These are phyloP conservation scores for Calocybe gangraenosa DNA, from an alignment of 768 basidiomycete species.

Conservation along the genomic window DNA sequence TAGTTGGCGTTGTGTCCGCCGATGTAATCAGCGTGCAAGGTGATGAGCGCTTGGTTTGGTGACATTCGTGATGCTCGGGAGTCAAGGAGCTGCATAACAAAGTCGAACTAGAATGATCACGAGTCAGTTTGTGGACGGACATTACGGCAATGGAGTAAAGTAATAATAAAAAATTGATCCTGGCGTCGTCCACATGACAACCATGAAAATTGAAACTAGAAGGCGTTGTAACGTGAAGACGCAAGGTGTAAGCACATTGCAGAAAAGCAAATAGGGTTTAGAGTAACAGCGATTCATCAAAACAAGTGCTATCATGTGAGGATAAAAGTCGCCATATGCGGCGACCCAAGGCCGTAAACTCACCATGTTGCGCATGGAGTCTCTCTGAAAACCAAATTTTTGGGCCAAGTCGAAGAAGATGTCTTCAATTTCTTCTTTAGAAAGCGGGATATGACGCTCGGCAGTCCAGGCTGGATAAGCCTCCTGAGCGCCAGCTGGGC, in stretches of 20 bases:
- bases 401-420: slow-evolving; percentile 95
- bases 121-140: too few species aligned
- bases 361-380: slow-evolving; percentile 95
- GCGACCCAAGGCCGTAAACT: slow-evolving; percentile 9
- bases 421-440: slow-evolving; percentile 99
- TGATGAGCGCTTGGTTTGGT: slow-evolving; percentile 90
- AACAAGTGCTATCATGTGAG: too few species aligned
- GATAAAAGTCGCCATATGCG: too few species aligned
- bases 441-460: slow-evolving; percentile 92
- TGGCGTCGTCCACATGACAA: too few species aligned
- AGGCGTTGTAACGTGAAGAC: too few species aligned
- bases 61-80: slow-evolving; percentile 97
- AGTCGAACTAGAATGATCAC: slow-evolving; percentile 82
- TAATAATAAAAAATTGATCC: too few species aligned
- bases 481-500: slow-evolving; percentile 59
- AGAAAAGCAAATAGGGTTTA: too few species aligned
- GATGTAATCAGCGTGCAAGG: slow-evolving; percentile 97
- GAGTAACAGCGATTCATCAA: too few species aligned
- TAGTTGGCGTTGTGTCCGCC: slow-evolving; percentile 98
- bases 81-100: slow-evolving; percentile 95
- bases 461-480: slow-evolving; percentile 93
- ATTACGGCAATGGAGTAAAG: too few species aligned
- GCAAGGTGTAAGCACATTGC: too few species aligned
- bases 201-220: too few species aligned
- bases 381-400: slow-evolving; percentile 97